Evolutionary conservation across 192 early-diverging fungal genomes (phyloP).

Genomic region (Entomortierella beljakovae): DNA sequence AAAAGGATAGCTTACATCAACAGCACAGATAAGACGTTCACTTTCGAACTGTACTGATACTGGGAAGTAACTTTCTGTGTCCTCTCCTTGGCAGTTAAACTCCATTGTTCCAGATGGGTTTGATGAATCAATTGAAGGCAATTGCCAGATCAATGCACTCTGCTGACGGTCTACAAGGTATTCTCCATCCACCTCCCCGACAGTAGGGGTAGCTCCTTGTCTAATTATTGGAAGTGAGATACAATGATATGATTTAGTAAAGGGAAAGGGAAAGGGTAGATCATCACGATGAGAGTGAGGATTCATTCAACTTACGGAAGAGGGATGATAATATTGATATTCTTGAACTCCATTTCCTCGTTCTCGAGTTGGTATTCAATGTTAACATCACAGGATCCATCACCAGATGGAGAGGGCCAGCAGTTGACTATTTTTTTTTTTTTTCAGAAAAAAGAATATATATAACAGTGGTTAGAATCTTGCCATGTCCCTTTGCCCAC

Average conservation of each 20-base stretch:
- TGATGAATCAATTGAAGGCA: conserved; percentile 80
- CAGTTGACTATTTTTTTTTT: conserved; percentile 87
- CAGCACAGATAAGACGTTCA: conserved; percentile 77
- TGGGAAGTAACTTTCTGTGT: conserved; percentile 88
- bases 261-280: not conserved
- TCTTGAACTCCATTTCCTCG: conserved; percentile 80
- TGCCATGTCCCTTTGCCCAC: too few species aligned
- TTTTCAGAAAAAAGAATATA: conserved; percentile 15
- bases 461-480: not conserved
- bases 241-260: not conserved
- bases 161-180: conserved; percentile 81
- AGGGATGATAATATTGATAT: conserved; percentile 91
- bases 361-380: conserved; percentile 95
- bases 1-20: conserved; percentile 66
- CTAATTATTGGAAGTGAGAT: conserved; percentile 39
- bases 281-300: not conserved
- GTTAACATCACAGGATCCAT: conserved; percentile 92
- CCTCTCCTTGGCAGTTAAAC: conserved; percentile 82
- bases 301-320: conserved; percentile 76
- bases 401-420: conserved; percentile 94
- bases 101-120: conserved; percentile 87
- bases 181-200: conserved; percentile 85
- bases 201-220: conserved; percentile 73
- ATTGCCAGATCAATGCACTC: conserved; percentile 85
- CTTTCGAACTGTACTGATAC: conserved; percentile 83